Base-by-base conservation (phyloP, 2,329 filamentous ascomycete species). In the Exophiala oligosperma region DNA sequence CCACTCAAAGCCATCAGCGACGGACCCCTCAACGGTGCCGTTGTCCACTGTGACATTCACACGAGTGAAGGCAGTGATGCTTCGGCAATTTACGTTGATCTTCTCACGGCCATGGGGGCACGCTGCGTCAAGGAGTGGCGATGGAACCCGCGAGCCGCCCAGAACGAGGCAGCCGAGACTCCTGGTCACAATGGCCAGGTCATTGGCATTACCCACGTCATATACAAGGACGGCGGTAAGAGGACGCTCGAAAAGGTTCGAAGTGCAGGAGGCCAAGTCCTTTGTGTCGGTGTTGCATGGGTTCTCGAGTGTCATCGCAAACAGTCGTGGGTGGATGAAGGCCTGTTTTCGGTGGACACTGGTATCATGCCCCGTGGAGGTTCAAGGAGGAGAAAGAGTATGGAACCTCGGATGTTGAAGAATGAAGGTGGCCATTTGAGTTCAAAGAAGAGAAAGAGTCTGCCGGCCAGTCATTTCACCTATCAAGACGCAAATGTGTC, bases 231-330 rank as follows among this genome's bases (percentile, higher is more conserved):
- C 69, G 92, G 92, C 47, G 86, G 86, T 43, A 87, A 88, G 68
- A 81, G 87, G 26, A 96, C 91, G 0, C 74, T 96, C 64, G 88
- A 95, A 70, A 95, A 92, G 74, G 88, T 93, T 5, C 81, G 85
- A 57, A 83, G 88, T 66, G 86, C 84, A 40, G 81, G 83, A 12
- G 90, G 90, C 4, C 79, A 90, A 29, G 89, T 96, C 38, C 86
- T 90, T 66, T 95, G 91, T 74, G 91, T 96, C 55, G 91, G 91
- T 50, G 89, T 95, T 48, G 87, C 86, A 64, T 96, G 91, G 91
- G 89, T 94, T 54, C 81, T 96, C 62, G 91, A 96, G 66, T 93
- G 90, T 67, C 89, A 93, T 71, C 81, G 87, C 12, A 84, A 90
- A 68, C 89, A 89, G 62, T 78, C 84, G 70, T 92, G 90, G 90